Evolutionary conservation across 306 rosid genomes (phyloP).

Genomic region (Cyclanthera cordifolia): DNA sequence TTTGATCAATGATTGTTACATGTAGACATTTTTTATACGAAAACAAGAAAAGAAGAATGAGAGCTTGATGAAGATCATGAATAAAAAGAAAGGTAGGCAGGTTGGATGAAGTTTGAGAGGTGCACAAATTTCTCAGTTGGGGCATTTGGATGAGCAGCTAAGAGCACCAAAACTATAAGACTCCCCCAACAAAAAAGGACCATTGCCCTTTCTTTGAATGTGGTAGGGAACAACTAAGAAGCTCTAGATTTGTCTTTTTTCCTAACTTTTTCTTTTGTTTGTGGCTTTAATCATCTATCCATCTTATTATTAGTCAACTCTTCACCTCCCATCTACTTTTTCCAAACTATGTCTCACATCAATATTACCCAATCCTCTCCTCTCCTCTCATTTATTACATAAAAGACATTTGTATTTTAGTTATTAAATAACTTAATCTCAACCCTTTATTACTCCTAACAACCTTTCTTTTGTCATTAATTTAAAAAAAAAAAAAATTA

Average conservation of each 20-base stretch:
- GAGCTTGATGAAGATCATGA: not conserved
- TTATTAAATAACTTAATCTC: not conserved
- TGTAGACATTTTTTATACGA: not conserved
- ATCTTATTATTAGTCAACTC: not conserved
- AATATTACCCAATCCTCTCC: not conserved
- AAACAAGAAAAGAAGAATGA: not conserved
- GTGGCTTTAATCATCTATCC: not conserved
- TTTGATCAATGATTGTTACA: no score
- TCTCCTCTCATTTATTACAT: not conserved
- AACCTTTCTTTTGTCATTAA: no score
- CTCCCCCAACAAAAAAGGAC: not conserved
- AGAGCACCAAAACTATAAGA: not conserved
- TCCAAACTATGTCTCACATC: not conserved
- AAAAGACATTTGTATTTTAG: not conserved
- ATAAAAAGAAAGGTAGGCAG: not conserved
- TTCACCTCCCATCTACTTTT: not conserved
- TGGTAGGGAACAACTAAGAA: not conserved
- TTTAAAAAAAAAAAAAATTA: no score
- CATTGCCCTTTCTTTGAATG: not conserved
- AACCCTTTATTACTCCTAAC: no score
- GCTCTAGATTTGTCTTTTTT: not conserved
- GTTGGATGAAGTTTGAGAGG: not conserved
- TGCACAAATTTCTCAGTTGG: not conserved
- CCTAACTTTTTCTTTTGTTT: not conserved
- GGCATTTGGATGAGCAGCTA: not conserved